Evolutionary conservation across 495 filamentous ascomycete species (phyloP), one percentile per base, ranked within the genome.

Genomic region (Tirmania nivea): DNA sequence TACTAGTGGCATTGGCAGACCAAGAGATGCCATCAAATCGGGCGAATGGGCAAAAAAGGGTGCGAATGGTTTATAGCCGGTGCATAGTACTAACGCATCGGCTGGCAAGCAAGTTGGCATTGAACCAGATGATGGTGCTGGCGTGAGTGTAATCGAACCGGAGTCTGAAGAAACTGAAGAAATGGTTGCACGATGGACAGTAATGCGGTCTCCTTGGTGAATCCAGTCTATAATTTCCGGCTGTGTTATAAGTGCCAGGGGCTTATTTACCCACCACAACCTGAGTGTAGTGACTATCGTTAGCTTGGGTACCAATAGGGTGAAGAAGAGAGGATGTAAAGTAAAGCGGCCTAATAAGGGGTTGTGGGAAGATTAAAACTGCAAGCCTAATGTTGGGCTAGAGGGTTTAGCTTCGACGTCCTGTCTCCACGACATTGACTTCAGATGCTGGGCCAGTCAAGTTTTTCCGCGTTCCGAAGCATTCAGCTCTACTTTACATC

Each of bases 181-280:
- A 21, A 50, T 37, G 3, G 57, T 63, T 52, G 57, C 54, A 10
- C 61, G 54, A 49, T 63, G 57, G 3, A 63, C 57, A 6, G 60
- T 63, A 17, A 63, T 54, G 2, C 35, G 60, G 14, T 51, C 42
- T 3, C 25, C 6, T 3, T 61, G 50, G 45, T 62, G 60, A n/a
- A 63, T 21, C 25, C 58, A 54, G 17, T 53, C 50, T 52, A 56
- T 57, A 39, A 63, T 57, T 25, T 55, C 57, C 10, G 53, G 25
- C 31, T 61, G 58, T 25, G 55, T 54, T 21, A 61, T 51, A 6
- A 61, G 14, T 14, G 39, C 39, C 17, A 19, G 39, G 39, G 39
- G 12, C 14, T 19, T 14, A 19, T 45, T 45, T 19, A 19, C 17
- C 39, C 39, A 45, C 14, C 12, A 45, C 14, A 45, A 14, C 39